Conservation (phyloP, 306 rosid genomes). For the Elaeagnus macrophylla region DNA sequence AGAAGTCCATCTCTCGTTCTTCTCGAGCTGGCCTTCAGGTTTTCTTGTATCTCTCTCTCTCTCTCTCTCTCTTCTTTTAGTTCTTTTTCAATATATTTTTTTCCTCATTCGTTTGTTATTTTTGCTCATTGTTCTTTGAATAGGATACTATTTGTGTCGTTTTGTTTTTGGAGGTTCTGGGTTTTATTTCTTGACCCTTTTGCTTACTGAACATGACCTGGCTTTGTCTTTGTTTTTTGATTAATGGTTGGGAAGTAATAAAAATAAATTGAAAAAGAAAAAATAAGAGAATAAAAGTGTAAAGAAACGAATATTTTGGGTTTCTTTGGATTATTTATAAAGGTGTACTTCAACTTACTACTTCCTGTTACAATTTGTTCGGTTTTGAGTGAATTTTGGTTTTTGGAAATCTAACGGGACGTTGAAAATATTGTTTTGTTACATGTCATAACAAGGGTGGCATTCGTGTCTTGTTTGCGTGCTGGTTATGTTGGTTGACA, state of each 20-base stretch:
- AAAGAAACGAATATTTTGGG: too few relatives aligned
- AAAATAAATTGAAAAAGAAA: neutral
- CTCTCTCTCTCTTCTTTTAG: neutral
- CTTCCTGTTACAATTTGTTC: too few relatives aligned
- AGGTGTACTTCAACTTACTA: too few relatives aligned
- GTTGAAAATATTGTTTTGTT: too few relatives aligned
- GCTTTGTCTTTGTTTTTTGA: neutral
- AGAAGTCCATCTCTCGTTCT: constrained; percentile 69
- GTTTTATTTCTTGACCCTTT: neutral
- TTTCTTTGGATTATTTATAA: too few relatives aligned
- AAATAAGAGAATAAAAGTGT: neutral
- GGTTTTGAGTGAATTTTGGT: too few relatives aligned
- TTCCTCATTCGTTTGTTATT: neutral
- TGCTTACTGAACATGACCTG: neutral
- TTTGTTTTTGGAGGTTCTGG: constrained; percentile 1
- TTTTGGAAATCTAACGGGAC: too few relatives aligned
- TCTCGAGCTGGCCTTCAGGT: constrained; percentile 87
- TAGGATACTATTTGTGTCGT: neutral
- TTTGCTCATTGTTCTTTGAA: neutral
- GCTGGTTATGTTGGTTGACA: too few relatives aligned
- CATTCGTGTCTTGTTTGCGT: too few relatives aligned
- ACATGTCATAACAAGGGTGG: too few relatives aligned
- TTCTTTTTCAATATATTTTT: neutral
- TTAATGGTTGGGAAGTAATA: too few relatives aligned
- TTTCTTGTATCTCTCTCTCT: neutral